Percentiles rank a stretch among this genome's conserved stretches.
phyloP scores from a whole-genome alignment of 2,329 filamentous ascomycete species.

The Calycina herbarum region DNA sequence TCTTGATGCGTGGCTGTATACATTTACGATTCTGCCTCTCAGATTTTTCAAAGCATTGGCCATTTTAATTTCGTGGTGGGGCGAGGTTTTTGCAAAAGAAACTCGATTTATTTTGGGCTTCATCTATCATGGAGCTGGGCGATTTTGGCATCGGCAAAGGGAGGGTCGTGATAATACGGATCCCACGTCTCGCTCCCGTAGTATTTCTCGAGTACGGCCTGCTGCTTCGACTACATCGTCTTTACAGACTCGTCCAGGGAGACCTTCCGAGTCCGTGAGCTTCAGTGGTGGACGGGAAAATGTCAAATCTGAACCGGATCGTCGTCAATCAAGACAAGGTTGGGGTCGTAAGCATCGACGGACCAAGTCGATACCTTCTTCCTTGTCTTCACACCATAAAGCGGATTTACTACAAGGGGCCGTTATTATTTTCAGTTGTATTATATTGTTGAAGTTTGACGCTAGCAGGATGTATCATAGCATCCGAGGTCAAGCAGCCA shows the following conservation, averaged over 20 bases:
- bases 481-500: constrained; percentile 91
- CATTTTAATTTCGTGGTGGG: constrained; percentile 79
- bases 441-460: constrained; percentile 85
- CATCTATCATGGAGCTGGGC: constrained; percentile 75
- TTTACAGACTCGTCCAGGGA: constrained; percentile 27
- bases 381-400: constrained; percentile 84
- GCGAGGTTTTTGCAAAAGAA: constrained; percentile 69
- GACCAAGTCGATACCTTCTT: constrained; percentile 82
- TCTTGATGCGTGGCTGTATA: constrained; percentile 94
- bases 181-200: constrained; percentile 30
- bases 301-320: constrained; percentile 28
- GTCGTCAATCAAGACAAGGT: constrained; percentile 30
- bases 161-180: constrained; percentile 47
- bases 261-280: constrained; percentile 20
- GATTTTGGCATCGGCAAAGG: constrained; percentile 66
- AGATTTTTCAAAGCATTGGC: constrained; percentile 80
- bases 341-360: constrained; percentile 59
- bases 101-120: constrained; percentile 69
- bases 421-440: constrained; percentile 82
- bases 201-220: constrained; percentile 31
- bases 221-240: constrained; percentile 32
- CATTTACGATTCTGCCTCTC: constrained; percentile 90
- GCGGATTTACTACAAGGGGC: constrained; percentile 90
- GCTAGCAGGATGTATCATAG: constrained; percentile 98
- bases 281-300: constrained; percentile 22